These are phyloP conservation scores for Thelephora ganbajun DNA, from an alignment of 768 basidiomycete genomes.

Conservation along the genomic window DNA sequence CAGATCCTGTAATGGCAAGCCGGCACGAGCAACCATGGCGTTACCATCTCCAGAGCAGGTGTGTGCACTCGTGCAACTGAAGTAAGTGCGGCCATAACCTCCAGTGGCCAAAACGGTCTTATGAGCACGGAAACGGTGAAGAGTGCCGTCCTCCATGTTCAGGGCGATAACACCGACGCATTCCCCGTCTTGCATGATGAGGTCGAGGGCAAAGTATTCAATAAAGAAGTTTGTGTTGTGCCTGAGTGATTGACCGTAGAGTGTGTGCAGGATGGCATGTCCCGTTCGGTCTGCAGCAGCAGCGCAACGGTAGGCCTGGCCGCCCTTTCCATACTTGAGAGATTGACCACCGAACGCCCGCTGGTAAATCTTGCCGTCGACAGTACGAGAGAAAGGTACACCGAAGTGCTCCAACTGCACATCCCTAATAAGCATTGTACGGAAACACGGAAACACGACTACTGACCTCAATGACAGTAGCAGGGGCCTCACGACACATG, in stretches of 20 bases:
- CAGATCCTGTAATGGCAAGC: slow-evolving; percentile 88
- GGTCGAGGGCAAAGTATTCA: slow-evolving; percentile 97
- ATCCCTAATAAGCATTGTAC: background rate
- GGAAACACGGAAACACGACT: no score
- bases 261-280: slow-evolving; percentile 94
- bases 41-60: slow-evolving; percentile 99
- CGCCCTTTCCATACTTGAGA: slow-evolving; percentile 92
- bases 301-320: slow-evolving; percentile 97
- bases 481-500: slow-evolving; percentile 96
- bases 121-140: slow-evolving; percentile 96
- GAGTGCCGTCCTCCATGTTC: slow-evolving; percentile 99
- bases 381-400: slow-evolving; percentile 95
- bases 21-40: slow-evolving; percentile 95
- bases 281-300: slow-evolving; percentile 98
- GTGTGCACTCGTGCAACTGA: slow-evolving; percentile 97
- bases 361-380: slow-evolving; percentile 99
- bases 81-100: slow-evolving; percentile 96
- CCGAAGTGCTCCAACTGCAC: slow-evolving; percentile 92
- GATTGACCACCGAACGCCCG: slow-evolving; percentile 99
- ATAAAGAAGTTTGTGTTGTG: slow-evolving; percentile 99
- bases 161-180: slow-evolving; percentile 98
- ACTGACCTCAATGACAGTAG: slow-evolving; percentile 79
- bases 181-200: slow-evolving; percentile 97
- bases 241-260: slow-evolving; percentile 96
- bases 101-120: slow-evolving; percentile 98